phyloP scores from a whole-genome alignment of 495 filamentous ascomycete genomes.

The Xylaria curta region DNA sequence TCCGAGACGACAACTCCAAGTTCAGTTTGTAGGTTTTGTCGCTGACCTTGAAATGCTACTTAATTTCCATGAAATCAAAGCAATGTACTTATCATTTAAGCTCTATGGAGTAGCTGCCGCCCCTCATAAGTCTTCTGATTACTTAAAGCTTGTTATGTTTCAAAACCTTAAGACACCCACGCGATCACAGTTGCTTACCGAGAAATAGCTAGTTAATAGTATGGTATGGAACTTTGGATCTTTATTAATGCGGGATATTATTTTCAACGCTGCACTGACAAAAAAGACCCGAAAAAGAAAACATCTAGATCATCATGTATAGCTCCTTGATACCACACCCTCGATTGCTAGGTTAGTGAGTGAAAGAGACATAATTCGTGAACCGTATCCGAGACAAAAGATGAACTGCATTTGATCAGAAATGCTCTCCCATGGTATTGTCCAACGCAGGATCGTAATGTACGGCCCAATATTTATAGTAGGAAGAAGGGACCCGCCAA shows the following conservation, averaged over 20 bases:
- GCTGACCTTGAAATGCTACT: too few relatives aligned
- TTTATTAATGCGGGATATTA: neutral
- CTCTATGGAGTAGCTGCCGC: too few relatives aligned
- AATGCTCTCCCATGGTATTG: neutral
- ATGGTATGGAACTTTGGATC: neutral
- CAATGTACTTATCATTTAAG: too few relatives aligned
- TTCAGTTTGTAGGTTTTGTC: neutral
- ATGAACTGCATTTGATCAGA: neutral
- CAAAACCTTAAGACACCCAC: neutral
- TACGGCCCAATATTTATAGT: slow-evolving; percentile 26
- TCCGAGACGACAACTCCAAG: too few relatives aligned
- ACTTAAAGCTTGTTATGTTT: neutral
- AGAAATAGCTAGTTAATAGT: neutral
- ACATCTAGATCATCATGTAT: slow-evolving; percentile 5
- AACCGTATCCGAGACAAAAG: slow-evolving; percentile 30
- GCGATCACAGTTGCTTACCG: neutral
- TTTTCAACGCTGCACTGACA: neutral
- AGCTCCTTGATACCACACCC: slow-evolving; percentile 9
- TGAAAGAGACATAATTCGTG: slow-evolving; percentile 23
- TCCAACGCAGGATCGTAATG: neutral
- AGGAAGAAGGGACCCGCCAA: slow-evolving; percentile 37
- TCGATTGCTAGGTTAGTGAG: slow-evolving; percentile 3
- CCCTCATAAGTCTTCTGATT: too few relatives aligned
- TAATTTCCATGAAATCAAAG: too few relatives aligned
- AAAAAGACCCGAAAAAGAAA: neutral